phyloP scores from a whole-genome alignment of 2,329 filamentous ascomycete species.

The Trichophaea hybrida region DNA sequence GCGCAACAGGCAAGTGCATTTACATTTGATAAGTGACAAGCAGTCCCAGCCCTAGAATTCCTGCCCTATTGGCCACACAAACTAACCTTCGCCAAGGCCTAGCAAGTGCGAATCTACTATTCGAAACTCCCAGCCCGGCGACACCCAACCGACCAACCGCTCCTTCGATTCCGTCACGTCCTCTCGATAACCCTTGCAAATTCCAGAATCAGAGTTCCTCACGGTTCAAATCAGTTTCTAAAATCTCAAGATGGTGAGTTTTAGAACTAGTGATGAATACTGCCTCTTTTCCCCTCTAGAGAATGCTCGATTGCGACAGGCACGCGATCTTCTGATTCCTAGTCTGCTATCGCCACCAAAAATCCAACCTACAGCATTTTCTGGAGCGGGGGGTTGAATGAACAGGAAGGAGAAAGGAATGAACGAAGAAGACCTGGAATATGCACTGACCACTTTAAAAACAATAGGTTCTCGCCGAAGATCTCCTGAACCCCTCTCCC shows the following conservation, averaged over 20 bases:
- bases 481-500: constrained; percentile 97
- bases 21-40: neutral
- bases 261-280: neutral
- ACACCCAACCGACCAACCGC: neutral
- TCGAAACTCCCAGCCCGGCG: neutral
- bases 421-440: neutral
- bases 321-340: too few species aligned
- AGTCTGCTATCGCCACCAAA: too few species aligned
- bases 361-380: neutral
- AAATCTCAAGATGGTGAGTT: neutral
- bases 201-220: neutral
- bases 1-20: too few species aligned
- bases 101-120: neutral
- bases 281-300: neutral
- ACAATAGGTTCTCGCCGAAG: constrained; percentile 92
- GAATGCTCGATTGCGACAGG: neutral
- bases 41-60: neutral
- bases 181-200: neutral
- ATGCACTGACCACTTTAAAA: neutral
- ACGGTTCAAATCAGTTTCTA: neutral
- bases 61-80: neutral
- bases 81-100: neutral
- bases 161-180: neutral
- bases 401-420: neutral
- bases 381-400: neutral